phyloP scores from a whole-genome alignment of 768 basidiomycete species.

The Rhodotorula kratochvilovae region DNA sequence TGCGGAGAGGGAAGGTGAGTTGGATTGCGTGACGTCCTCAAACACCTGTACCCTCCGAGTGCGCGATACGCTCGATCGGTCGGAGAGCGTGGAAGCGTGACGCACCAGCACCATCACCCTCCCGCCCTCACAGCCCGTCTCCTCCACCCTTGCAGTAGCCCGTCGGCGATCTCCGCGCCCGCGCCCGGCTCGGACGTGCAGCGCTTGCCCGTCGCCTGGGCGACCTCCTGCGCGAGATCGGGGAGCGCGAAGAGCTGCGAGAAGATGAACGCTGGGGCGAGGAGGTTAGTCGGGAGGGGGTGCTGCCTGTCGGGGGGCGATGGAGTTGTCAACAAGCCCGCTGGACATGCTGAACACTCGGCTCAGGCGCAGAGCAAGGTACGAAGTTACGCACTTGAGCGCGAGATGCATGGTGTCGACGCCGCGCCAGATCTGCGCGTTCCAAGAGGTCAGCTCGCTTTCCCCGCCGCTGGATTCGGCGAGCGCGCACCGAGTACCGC shows the following conservation, averaged over 20 bases:
- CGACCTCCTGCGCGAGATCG: background rate
- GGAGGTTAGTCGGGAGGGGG: background rate
- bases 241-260: slow-evolving; percentile 8
- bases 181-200: background rate
- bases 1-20: background rate
- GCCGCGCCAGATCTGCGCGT: background rate
- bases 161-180: background rate
- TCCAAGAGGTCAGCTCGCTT: no score
- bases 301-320: background rate
- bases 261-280: slow-evolving; percentile 14
- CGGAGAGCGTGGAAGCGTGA: background rate
- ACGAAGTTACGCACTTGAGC: background rate
- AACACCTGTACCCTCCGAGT: no score
- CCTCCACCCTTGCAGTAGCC: background rate
- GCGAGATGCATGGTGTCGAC: background rate
- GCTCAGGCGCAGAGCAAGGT: no score
- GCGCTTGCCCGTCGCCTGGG: background rate
- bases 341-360: no score
- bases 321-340: no score
- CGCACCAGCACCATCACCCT: background rate
- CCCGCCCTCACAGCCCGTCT: background rate
- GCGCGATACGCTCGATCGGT: no score
- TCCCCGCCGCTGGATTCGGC: no score
- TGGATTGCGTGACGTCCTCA: no score
- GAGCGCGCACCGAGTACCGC: background rate